Evolutionary conservation across 768 basidiomycete genomes (phyloP), one percentile per base, ranked within the genome.

Genomic region (Tylopilus balloui): DNA sequence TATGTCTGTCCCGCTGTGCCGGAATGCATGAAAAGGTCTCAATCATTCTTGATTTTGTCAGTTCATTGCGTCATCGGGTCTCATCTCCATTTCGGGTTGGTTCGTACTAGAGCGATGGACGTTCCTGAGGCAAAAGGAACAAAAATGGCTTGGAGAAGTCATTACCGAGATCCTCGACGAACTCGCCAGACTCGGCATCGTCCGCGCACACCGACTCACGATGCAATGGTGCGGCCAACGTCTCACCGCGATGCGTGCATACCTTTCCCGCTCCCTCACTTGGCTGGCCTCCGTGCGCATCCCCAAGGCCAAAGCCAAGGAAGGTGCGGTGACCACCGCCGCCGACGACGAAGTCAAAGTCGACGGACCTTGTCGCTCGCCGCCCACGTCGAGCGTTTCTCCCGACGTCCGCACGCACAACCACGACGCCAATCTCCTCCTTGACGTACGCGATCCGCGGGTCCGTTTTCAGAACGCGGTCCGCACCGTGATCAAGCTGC

Each of bases 1-100:
- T 67, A 56, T n/a, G 67, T 56, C 23, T 23, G 28, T 29, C 13
- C 27, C 34, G 1, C 14, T 37, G 34, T 31, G 1, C 3, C 14
- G 1, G 20, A 29, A 9, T 28, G 36, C 23, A 4, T 0, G 24
- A 15, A 19, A 34, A 19, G 7, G 24, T 35, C 48, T 43, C 10
- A 24, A 21, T 21, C 39, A 32, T 15, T 10, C n/a, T 5, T 29
- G 21, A 6, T 1, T 15, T 20, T 40, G 1, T 20, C 46, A 67
- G 66, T 54, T 64, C 17, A 29, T 73, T 37, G 64, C 70, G 27
- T 69, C 70, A 12, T 66, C 65, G 20, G 72, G 72, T 29, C 66
- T 73, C 21, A 60, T 71, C 15, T 78, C 75, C 23, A 79, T 78
- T 40, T 79, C 77, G 0, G 60, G 68, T 12, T 78, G 77, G 77